Percentiles rank a stretch among this genome's conserved stretches.
Conservation (phyloP, 768 basidiomycete genomes). For the Auricularia heimuer region DNA sequence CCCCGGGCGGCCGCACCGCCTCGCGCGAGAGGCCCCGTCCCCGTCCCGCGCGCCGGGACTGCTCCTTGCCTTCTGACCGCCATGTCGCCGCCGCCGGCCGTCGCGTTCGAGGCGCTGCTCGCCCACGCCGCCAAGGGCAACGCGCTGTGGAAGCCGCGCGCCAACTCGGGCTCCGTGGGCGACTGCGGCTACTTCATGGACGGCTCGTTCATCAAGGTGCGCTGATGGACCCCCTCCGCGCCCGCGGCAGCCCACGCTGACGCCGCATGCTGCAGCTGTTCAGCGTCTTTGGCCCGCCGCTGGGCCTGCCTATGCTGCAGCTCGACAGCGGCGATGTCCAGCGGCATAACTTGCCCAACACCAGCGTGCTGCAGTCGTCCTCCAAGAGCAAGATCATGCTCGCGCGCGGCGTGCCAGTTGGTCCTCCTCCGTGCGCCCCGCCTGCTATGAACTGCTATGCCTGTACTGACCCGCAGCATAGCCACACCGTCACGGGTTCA, state of each 20-base stretch:
- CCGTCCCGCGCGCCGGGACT: not conserved
- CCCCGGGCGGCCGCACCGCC: not conserved
- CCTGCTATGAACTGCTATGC: not conserved
- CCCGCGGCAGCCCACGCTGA: not conserved
- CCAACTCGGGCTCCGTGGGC: not conserved
- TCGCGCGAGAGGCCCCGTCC: not conserved
- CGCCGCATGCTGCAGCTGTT: not conserved
- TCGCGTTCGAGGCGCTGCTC: not conserved
- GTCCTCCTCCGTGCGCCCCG: not conserved
- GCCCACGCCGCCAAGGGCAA: not conserved
- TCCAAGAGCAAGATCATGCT: not conserved
- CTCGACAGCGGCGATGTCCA: conserved; percentile 1
- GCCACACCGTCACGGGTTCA: not conserved
- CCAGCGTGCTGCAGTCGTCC: not conserved
- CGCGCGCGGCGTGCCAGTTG: not conserved
- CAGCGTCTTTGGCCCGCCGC: not conserved
- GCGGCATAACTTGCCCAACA: not conserved
- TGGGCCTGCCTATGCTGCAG: not conserved
- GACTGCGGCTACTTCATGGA: not conserved
- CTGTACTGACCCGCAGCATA: not conserved
- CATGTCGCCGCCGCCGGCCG: not conserved
- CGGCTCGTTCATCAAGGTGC: conserved; percentile 1
- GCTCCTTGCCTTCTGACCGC: not conserved
- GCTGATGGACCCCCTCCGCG: not conserved
- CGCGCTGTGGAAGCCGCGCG: not conserved